Conservation (phyloP, 768 basidiomycete genomes). For the Naganishia onofrii region DNA sequence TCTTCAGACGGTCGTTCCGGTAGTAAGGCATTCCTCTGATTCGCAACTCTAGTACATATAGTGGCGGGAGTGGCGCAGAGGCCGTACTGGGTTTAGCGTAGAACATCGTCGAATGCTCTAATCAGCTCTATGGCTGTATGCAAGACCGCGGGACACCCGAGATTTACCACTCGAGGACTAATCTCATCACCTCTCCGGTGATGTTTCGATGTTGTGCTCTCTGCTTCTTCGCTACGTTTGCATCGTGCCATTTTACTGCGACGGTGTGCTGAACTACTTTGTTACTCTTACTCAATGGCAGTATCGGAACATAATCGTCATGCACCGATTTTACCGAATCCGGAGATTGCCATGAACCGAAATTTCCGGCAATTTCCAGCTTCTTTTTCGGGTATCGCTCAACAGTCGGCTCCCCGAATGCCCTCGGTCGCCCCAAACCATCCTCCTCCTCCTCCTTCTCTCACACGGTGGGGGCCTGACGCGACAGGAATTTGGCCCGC, state of each 20-base stretch:
- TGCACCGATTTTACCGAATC: not conserved
- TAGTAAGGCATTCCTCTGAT: not conserved
- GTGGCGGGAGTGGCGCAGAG: no score
- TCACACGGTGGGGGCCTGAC: not conserved
- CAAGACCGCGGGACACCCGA: no score
- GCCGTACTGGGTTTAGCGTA: no score
- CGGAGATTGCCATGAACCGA: not conserved
- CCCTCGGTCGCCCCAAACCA: not conserved
- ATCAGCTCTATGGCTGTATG: no score
- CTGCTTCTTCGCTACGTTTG: no score
- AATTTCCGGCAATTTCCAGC: constrained; percentile 1
- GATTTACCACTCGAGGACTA: not conserved
- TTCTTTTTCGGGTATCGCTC: not conserved
- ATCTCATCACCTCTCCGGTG: not conserved
- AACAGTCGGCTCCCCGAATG: not conserved
- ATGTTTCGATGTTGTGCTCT: not conserved
- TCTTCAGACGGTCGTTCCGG: not conserved
- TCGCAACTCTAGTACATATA: not conserved
- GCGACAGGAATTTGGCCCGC: constrained; percentile 4
- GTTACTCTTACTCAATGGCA: not conserved
- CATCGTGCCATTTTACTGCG: not conserved
- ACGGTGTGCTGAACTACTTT: no score
- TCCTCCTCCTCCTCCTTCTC: not conserved
- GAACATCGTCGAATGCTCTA: no score
- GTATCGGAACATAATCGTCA: not conserved